These are phyloP conservation scores for Monosporascus sp. DNA, from an alignment of 2,329 filamentous ascomycete genomes.

Conservation along the genomic window DNA sequence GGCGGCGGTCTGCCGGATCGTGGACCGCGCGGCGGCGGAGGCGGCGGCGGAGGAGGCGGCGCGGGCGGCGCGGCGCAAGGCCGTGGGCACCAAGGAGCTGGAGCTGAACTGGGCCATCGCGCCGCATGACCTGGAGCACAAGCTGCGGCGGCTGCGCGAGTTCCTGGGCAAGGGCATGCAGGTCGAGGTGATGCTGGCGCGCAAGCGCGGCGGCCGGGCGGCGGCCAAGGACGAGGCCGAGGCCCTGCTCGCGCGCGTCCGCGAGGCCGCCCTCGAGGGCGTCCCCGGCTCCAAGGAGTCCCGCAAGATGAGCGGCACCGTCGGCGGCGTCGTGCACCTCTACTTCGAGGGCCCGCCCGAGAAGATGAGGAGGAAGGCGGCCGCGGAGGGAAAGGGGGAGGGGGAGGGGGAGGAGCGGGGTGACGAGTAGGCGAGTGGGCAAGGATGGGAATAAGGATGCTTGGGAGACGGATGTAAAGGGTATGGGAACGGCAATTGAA, in stretches of 20 bases:
- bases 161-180: constrained; percentile 72
- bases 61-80: constrained; percentile 38
- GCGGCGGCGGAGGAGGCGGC: constrained; percentile 35
- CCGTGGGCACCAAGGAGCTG: constrained; percentile 62
- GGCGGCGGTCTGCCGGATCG: constrained; percentile 64
- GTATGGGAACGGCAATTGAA: no score
- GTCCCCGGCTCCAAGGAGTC: constrained; percentile 32
- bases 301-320: constrained; percentile 34
- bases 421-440: neutral
- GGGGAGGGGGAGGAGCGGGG: constrained; percentile 1
- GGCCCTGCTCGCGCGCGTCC: constrained; percentile 49
- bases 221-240: constrained; percentile 58
- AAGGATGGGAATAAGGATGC: neutral
- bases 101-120: constrained; percentile 89
- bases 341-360: constrained; percentile 30
- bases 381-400: constrained; percentile 1
- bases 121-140: constrained; percentile 67
- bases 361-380: constrained; percentile 9
- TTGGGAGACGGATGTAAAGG: neutral
- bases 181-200: constrained; percentile 69
- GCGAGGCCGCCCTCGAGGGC: constrained; percentile 17
- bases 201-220: constrained; percentile 58
- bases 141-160: constrained; percentile 58
- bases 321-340: constrained; percentile 32
- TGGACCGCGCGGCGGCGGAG: constrained; percentile 47